A percentile compares a stretch with the other conserved stretches of the same genome.
Evolutionary conservation across 2,329 filamentous ascomycete genomes (phyloP).

Genomic region (Colletotrichum gigasporum): DNA sequence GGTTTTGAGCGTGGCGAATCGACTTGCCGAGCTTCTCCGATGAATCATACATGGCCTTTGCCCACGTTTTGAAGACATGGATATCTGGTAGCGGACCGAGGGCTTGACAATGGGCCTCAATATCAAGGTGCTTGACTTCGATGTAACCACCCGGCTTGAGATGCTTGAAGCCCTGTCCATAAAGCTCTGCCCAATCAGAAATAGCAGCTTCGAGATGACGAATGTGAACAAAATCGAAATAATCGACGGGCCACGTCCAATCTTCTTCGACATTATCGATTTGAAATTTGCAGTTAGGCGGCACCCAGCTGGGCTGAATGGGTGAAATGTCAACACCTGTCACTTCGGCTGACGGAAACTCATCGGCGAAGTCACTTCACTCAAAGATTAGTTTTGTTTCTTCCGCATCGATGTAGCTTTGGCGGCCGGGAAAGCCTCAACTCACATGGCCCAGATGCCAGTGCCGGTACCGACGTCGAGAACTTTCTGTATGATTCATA

Average conservation of each 20-base stretch:
- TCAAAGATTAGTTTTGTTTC: too few relatives aligned
- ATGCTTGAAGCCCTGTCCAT: conserved; percentile 59
- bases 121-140: conserved; percentile 40
- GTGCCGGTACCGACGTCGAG: conserved; percentile 54
- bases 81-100: background rate
- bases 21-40: too few relatives aligned
- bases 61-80: too few relatives aligned
- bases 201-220: conserved; percentile 68
- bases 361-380: conserved; percentile 56
- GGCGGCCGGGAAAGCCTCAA: too few relatives aligned
- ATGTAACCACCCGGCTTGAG: conserved; percentile 52
- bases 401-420: too few relatives aligned
- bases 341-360: conserved; percentile 52
- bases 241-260: conserved; percentile 48
- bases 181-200: conserved; percentile 62
- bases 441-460: conserved; percentile 53
- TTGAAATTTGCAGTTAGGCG: conserved; percentile 47
- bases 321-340: conserved; percentile 65
- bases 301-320: conserved; percentile 56
- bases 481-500: conserved; percentile 41
- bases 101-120: conserved; percentile 21
- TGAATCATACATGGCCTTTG: too few relatives aligned
- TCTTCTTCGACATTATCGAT: conserved; percentile 45
- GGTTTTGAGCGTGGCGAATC: too few relatives aligned
- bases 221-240: conserved; percentile 70